These are phyloP conservation scores for Teunomyces pallodes DNA, from an alignment of 805 yeast species.

Conservation along the genomic window DNA sequence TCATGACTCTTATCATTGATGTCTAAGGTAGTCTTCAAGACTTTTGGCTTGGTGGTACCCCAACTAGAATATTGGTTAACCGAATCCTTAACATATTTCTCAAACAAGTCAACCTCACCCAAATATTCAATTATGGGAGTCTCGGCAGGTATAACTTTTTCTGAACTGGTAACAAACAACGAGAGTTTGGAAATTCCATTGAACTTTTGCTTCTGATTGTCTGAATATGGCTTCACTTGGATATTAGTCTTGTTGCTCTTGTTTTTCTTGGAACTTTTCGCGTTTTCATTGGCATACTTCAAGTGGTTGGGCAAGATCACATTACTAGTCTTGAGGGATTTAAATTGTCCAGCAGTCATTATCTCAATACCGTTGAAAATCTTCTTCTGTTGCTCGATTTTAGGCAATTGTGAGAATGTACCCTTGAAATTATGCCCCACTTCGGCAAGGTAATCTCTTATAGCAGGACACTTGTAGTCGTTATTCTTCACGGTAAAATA, in stretches of 20 bases:
- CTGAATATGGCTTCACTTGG: constrained; percentile 58
- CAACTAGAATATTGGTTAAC: constrained; percentile 73
- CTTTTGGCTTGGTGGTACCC: constrained; percentile 60
- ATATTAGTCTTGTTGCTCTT: constrained; percentile 28
- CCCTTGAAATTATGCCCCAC: constrained; percentile 17
- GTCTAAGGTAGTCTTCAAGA: constrained; percentile 21
- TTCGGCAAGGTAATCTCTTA: constrained; percentile 20
- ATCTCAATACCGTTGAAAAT: constrained; percentile 13
- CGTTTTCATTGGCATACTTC: constrained; percentile 32
- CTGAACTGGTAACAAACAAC: constrained; percentile 39
- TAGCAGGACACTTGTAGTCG: constrained; percentile 42
- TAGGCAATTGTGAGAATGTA: constrained; percentile 10
- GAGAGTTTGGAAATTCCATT: constrained; percentile 72
- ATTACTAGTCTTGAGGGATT: constrained; percentile 28
- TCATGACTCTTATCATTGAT: constrained; percentile 43
- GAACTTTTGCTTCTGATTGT: constrained; percentile 55
- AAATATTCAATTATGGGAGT: constrained; percentile 57
- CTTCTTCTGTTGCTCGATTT: constrained; percentile 6
- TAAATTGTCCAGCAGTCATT: constrained; percentile 25
- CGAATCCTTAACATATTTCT: constrained; percentile 60
- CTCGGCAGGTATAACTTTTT: constrained; percentile 37
- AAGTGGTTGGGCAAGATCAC: constrained; percentile 33
- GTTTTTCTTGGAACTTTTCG: constrained; percentile 20
- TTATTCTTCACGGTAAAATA: constrained; percentile 47
- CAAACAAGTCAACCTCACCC: constrained; percentile 71